Conservation (phyloP, 2,329 filamentous ascomycete species). For the Colletotrichum aenigma region DNA sequence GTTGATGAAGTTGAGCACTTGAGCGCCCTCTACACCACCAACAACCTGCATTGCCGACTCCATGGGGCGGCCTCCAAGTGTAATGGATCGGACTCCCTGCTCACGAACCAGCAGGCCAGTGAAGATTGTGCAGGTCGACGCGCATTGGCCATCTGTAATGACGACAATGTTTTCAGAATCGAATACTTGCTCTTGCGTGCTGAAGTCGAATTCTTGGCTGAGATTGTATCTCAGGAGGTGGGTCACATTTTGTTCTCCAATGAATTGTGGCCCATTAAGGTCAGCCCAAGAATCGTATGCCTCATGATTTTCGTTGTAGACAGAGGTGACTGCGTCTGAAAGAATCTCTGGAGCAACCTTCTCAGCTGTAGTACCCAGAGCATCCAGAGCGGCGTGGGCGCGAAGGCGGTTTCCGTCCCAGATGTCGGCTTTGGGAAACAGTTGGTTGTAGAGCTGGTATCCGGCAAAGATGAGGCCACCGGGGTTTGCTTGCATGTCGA, state of each 20-base stretch:
- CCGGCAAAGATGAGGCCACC: conserved; percentile 58
- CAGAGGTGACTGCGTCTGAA: neutral
- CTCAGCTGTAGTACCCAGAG: conserved; percentile 5
- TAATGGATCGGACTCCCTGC: conserved; percentile 59
- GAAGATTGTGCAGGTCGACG: conserved; percentile 65
- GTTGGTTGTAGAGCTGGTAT: conserved; percentile 50
- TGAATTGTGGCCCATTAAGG: neutral
- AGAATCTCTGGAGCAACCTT: neutral
- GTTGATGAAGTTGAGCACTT: conserved; percentile 33
- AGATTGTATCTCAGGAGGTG: neutral
- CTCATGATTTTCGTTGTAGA: conserved; percentile 28
- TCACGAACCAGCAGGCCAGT: conserved; percentile 56
- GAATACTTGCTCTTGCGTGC: conserved; percentile 28
- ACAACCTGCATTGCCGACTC: conserved; percentile 58
- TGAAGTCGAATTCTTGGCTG: neutral
- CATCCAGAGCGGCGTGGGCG: conserved; percentile 13
- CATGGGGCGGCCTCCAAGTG: conserved; percentile 60
- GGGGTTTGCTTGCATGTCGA: conserved; percentile 66
- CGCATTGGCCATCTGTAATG: conserved; percentile 61
- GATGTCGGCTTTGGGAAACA: conserved; percentile 29
- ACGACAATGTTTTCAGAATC: conserved; percentile 42
- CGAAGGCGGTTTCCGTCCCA: conserved; percentile 20
- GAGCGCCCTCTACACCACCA: conserved; percentile 61
- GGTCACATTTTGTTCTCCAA: conserved; percentile 2
- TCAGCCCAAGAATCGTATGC: conserved; percentile 32